These are phyloP conservation scores for Tricholoma hemisulphureum DNA, from an alignment of 768 basidiomycete species.

Conservation along the genomic window DNA sequence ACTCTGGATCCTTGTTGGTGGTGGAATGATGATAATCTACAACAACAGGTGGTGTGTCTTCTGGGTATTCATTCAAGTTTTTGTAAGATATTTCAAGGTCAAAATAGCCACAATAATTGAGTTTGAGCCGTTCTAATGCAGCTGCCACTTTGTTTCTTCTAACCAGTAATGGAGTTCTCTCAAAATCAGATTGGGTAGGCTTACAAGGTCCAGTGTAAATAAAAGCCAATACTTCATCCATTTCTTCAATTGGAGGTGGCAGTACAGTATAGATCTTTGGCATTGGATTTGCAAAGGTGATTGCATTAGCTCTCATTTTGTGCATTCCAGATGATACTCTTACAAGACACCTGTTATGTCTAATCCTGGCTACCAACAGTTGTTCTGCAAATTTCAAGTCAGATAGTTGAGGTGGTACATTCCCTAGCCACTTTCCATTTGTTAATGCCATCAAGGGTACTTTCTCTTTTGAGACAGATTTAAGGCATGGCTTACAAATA, in stretches of 20 bases:
- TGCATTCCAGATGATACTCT: slow-evolving; percentile 23
- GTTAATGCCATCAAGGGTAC: not conserved
- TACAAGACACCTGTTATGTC: slow-evolving; percentile 21
- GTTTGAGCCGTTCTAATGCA: slow-evolving; percentile 35
- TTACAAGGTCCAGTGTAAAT: slow-evolving; percentile 28
- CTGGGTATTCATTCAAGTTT: slow-evolving; percentile 22
- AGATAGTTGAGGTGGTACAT: not conserved
- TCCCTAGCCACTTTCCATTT: slow-evolving; percentile 2
- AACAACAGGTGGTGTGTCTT: slow-evolving; percentile 20
- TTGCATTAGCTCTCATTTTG: slow-evolving; percentile 33
- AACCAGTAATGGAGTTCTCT: not conserved
- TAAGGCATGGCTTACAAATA: not conserved
- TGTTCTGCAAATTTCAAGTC: not conserved
- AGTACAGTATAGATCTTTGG: slow-evolving; percentile 25
- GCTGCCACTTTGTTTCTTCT: not conserved
- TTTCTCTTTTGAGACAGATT: not conserved
- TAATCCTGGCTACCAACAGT: not conserved
- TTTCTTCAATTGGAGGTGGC: slow-evolving; percentile 21
- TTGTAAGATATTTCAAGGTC: slow-evolving; percentile 29
- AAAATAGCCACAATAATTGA: slow-evolving; percentile 35
- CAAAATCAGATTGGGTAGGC: slow-evolving; percentile 27
- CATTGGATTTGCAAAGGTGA: slow-evolving; percentile 29
- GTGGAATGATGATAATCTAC: slow-evolving; percentile 19
- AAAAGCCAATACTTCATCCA: slow-evolving; percentile 22
- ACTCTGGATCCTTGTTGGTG: slow-evolving; percentile 23